Evolutionary conservation across 306 rosid species (phyloP).

Genomic region (Vicia villosa): DNA sequence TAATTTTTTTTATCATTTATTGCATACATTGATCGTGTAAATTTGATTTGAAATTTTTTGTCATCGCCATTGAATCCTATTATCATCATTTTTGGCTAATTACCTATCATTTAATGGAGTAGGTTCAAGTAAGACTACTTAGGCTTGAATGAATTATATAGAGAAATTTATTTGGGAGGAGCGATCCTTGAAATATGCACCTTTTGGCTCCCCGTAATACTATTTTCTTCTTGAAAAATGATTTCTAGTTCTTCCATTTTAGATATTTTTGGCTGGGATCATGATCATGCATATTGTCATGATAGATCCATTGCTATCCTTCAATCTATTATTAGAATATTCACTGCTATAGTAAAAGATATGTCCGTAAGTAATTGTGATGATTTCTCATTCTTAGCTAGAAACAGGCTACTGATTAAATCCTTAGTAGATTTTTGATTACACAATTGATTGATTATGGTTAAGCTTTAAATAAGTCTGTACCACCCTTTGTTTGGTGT

Average conservation of each 20-base stretch:
- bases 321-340: constrained; percentile 6
- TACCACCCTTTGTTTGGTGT: too few relatives aligned
- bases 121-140: background rate
- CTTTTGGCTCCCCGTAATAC: background rate
- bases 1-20: background rate
- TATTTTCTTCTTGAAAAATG: constrained; percentile 8
- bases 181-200: background rate
- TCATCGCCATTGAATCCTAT: too few relatives aligned
- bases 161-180: background rate
- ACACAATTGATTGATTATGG: background rate
- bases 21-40: constrained; percentile 11
- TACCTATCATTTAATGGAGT: background rate
- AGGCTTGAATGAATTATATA: background rate
- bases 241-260: constrained; percentile 1
- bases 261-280: constrained; percentile 1
- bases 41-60: background rate
- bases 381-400: constrained; percentile 17
- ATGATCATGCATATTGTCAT: background rate
- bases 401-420: background rate
- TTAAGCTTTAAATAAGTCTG: background rate
- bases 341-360: background rate
- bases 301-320: constrained; percentile 6
- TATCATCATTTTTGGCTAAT: background rate
- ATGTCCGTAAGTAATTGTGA: background rate
- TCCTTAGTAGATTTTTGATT: constrained; percentile 12